phyloP scores from a whole-genome alignment of 108 stramenopile species.

The Mediolabrus comicus region DNA sequence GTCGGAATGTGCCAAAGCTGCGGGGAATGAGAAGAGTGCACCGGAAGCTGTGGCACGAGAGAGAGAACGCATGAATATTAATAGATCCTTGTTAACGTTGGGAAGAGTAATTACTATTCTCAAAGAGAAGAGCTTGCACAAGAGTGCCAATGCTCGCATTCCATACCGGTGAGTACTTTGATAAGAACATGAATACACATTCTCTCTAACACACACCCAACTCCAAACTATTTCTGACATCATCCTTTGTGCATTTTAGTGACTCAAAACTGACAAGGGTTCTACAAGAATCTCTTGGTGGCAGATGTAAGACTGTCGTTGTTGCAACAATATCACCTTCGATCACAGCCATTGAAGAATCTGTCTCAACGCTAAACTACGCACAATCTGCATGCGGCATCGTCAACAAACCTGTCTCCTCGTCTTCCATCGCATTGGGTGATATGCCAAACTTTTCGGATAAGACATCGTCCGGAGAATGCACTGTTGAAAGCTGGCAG shows the following conservation, averaged over 20 bases:
- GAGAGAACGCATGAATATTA: constrained; percentile 77
- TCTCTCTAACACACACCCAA: neutral
- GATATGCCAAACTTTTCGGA: constrained; percentile 11
- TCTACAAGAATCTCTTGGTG: constrained; percentile 92
- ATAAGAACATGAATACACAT: neutral
- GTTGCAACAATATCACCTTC: constrained; percentile 93
- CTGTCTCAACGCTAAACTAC: constrained; percentile 91
- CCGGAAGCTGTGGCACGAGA: constrained; percentile 64
- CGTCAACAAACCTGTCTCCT: constrained; percentile 74
- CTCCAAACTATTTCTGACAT: neutral
- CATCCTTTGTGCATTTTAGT: constrained; percentile 57
- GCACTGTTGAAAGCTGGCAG: constrained; percentile 58
- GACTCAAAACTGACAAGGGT: constrained; percentile 95
- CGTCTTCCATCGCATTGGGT: constrained; percentile 56
- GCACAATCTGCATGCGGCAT: constrained; percentile 86
- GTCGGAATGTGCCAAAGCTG: constrained; percentile 51
- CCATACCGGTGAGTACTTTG: constrained; percentile 45
- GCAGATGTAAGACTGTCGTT: constrained; percentile 89
- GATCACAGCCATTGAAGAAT: constrained; percentile 83
- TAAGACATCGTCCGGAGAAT: constrained; percentile 4
- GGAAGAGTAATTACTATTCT: constrained; percentile 71
- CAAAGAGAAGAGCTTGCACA: constrained; percentile 58
- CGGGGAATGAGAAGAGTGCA: constrained; percentile 32
- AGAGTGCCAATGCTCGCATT: constrained; percentile 43
- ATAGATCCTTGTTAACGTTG: constrained; percentile 70